These are phyloP conservation scores for Lactifluus subvellereus DNA, from an alignment of 768 basidiomycete species.

Conservation along the genomic window DNA sequence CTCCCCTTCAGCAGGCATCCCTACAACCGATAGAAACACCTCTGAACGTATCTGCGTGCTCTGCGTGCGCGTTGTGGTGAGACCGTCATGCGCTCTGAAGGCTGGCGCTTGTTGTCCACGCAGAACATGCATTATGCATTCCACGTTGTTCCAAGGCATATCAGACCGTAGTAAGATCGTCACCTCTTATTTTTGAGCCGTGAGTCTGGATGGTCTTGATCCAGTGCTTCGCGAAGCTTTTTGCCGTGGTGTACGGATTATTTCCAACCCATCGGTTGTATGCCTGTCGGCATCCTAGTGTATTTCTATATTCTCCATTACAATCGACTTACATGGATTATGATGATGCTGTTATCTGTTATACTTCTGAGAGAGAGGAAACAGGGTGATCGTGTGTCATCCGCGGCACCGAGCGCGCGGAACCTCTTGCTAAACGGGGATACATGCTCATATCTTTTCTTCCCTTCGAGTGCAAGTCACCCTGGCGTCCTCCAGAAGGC, in stretches of 20 bases:
- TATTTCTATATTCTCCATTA: not conserved
- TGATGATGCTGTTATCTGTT: not conserved
- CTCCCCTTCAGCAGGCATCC: not conserved
- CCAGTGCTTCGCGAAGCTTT: not conserved
- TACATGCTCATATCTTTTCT: not conserved
- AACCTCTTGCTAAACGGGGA: not conserved
- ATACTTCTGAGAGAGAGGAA: no score
- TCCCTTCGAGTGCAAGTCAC: not conserved
- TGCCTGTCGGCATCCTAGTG: not conserved
- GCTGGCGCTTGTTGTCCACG: not conserved
- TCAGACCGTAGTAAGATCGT: not conserved
- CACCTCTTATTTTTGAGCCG: not conserved
- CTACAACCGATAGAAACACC: no score
- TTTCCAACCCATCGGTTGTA: slow-evolving; percentile 3
- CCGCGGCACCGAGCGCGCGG: no score
- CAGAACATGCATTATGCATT: not conserved
- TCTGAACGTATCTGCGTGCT: not conserved
- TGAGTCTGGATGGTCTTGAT: not conserved
- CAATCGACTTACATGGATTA: not conserved
- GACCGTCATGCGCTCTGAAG: not conserved
- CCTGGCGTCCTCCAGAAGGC: not conserved
- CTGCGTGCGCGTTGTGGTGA: not conserved
- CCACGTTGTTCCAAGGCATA: not conserved
- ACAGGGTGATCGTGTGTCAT: not conserved
- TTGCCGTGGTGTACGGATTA: not conserved